Evolutionary conservation across 805 yeast genomes (phyloP).

Genomic region (Lachancea dasiensis): DNA sequence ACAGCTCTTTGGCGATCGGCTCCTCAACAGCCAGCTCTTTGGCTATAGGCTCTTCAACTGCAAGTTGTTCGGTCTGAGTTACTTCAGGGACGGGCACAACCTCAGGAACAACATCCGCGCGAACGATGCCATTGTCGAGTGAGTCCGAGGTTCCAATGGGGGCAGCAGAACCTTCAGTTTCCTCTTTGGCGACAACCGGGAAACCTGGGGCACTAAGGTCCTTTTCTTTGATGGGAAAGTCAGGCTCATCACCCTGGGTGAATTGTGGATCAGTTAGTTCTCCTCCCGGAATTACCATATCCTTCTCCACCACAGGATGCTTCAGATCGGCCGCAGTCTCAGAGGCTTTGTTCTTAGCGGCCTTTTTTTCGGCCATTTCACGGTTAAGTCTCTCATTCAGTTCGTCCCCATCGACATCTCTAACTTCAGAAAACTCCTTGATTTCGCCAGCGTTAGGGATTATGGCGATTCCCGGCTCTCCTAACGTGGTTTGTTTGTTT

Average conservation of each 20-base stretch:
- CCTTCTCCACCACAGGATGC: conserved; percentile 2
- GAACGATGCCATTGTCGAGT: neutral
- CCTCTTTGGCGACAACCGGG: conserved; percentile 3
- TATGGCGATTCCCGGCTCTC: conserved; percentile 64
- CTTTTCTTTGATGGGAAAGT: conserved; percentile 5
- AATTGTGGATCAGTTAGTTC: too few species aligned
- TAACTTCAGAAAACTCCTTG: conserved; percentile 54
- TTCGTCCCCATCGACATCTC: conserved; percentile 51
- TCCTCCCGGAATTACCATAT: neutral
- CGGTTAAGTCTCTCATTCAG: conserved; percentile 43
- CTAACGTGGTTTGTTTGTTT: conserved; percentile 37
- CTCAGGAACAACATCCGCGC: neutral
- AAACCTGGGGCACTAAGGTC: neutral
- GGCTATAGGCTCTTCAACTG: neutral
- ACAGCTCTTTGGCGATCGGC: neutral
- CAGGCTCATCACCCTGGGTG: neutral
- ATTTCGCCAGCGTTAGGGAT: conserved; percentile 56
- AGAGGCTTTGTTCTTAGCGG: conserved; percentile 2
- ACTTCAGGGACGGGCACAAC: neutral
- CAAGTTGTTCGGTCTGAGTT: neutral
- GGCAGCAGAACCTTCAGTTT: neutral
- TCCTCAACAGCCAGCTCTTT: neutral
- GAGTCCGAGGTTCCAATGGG: neutral
- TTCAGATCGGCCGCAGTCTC: too few species aligned
- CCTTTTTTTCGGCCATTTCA: conserved; percentile 13